Conservation (phyloP, 106 monocot genomes). For the Hemerocallis citrina region DNA sequence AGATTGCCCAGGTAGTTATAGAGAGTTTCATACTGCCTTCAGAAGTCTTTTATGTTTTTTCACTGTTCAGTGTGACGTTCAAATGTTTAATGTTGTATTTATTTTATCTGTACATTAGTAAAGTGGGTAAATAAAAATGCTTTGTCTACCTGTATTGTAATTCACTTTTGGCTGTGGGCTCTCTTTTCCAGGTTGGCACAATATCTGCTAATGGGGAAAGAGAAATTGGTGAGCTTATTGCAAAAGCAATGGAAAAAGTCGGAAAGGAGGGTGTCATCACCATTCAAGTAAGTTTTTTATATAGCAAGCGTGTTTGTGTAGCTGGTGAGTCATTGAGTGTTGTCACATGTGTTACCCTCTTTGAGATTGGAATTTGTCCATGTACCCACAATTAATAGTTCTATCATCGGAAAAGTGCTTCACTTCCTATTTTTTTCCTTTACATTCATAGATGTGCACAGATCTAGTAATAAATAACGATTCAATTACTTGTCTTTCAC, state of each 20-base stretch:
- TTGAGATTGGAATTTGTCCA: background rate
- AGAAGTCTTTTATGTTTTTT: background rate
- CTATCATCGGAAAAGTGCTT: too few relatives aligned
- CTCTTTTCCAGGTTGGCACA: conserved; percentile 47
- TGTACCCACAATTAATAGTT: background rate
- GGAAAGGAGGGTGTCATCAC: conserved; percentile 87
- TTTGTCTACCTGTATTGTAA: background rate
- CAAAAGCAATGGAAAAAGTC: conserved; percentile 89
- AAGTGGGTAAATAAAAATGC: background rate
- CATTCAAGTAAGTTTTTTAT: conserved; percentile 41
- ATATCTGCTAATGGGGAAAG: conserved; percentile 79
- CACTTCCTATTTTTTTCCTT: too few relatives aligned
- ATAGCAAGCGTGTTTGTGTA: too few relatives aligned
- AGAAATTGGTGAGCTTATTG: conserved; percentile 78
- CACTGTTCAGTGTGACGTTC: background rate
- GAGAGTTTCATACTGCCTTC: background rate
- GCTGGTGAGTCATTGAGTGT: too few relatives aligned
- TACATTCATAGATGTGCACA: too few relatives aligned
- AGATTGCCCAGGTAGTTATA: conserved; percentile 63
- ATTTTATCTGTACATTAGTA: background rate
- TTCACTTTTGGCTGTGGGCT: background rate
- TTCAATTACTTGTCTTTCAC: too few relatives aligned
- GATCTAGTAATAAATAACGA: too few relatives aligned
- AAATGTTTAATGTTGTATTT: background rate
- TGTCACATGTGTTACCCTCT: background rate